Conservation (phyloP, 805 yeast species). For the Ogataea minuta region DNA sequence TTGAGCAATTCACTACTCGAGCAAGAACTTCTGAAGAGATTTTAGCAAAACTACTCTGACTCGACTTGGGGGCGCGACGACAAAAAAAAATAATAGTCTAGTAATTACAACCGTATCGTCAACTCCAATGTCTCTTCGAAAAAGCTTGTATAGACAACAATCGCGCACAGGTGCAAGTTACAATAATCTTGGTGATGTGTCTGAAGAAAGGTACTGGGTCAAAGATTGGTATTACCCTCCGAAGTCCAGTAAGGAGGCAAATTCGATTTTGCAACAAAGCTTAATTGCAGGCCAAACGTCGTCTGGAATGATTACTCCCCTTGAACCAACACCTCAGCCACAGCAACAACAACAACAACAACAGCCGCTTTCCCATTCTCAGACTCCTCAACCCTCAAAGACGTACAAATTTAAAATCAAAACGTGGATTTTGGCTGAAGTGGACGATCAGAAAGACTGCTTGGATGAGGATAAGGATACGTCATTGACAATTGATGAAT, state of each 20-base stretch:
- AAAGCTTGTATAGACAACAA: slow-evolving; percentile 35
- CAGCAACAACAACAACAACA: slow-evolving; percentile 15
- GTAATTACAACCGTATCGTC: slow-evolving; percentile 26
- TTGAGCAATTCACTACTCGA: slow-evolving; percentile 29
- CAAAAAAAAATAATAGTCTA: background rate
- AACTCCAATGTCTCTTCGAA: slow-evolving; percentile 31
- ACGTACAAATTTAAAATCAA: slow-evolving; percentile 34
- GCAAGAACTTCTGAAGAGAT: slow-evolving; percentile 27
- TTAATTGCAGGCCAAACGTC: slow-evolving; percentile 15
- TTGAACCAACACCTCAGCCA: slow-evolving; percentile 28
- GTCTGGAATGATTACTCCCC: slow-evolving; percentile 23
- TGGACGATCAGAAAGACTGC: slow-evolving; percentile 20
- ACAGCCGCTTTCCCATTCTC: slow-evolving; percentile 24
- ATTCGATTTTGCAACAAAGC: slow-evolving; percentile 9
- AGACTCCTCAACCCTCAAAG: slow-evolving; percentile 28
- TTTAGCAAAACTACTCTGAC: slow-evolving; percentile 8
- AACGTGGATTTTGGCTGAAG: slow-evolving; percentile 32
- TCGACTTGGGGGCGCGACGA: background rate
- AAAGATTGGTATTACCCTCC: slow-evolving; percentile 36
- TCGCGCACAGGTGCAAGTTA: slow-evolving; percentile 27
- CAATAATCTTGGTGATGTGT: slow-evolving; percentile 16
- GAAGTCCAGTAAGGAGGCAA: slow-evolving; percentile 18
- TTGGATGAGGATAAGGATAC: slow-evolving; percentile 34
- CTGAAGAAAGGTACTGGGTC: slow-evolving; percentile 31
- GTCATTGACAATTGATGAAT: slow-evolving; percentile 37